Conservation (phyloP, 2,329 filamentous ascomycete species). For the Blastomyces emzantsi region DNA sequence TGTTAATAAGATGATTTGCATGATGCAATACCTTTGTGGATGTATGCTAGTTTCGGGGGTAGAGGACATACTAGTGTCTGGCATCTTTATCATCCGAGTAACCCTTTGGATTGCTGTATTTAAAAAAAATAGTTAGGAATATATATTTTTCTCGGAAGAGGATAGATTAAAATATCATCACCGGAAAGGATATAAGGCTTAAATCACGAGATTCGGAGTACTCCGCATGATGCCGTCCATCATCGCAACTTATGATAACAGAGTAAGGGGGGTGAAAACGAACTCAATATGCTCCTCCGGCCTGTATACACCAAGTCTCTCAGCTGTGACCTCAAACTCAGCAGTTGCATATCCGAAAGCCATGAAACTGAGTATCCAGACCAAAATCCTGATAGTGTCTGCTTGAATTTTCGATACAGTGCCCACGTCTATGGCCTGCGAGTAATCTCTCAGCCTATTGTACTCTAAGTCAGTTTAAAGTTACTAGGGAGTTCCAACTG, state of each 20-base stretch:
- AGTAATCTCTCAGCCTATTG: slow-evolving; percentile 60
- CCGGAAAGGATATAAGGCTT: neutral
- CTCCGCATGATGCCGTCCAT: neutral
- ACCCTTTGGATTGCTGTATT: slow-evolving; percentile 59
- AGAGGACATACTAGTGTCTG: slow-evolving; percentile 41
- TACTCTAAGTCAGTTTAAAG: neutral
- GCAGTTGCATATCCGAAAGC: slow-evolving; percentile 77
- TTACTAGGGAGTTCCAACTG: neutral
- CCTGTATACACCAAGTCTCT: slow-evolving; percentile 69
- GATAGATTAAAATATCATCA: neutral
- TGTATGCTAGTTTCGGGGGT: neutral
- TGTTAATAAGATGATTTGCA: slow-evolving; percentile 31
- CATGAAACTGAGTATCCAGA: slow-evolving; percentile 75
- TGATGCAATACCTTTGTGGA: neutral
- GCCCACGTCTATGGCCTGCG: slow-evolving; percentile 71
- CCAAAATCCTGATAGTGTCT: slow-evolving; percentile 66
- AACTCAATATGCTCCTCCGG: slow-evolving; percentile 54
- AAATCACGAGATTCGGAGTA: neutral
- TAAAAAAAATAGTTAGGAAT: slow-evolving; percentile 49
- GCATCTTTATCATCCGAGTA: slow-evolving; percentile 85
- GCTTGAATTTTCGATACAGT: slow-evolving; percentile 70
- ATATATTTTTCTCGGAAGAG: neutral
- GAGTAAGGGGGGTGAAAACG: slow-evolving; percentile 13
- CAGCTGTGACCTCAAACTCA: slow-evolving; percentile 75
- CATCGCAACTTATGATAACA: neutral